phyloP scores from a whole-genome alignment of 2,329 filamentous ascomycete genomes.

The Penicillium expansum region DNA sequence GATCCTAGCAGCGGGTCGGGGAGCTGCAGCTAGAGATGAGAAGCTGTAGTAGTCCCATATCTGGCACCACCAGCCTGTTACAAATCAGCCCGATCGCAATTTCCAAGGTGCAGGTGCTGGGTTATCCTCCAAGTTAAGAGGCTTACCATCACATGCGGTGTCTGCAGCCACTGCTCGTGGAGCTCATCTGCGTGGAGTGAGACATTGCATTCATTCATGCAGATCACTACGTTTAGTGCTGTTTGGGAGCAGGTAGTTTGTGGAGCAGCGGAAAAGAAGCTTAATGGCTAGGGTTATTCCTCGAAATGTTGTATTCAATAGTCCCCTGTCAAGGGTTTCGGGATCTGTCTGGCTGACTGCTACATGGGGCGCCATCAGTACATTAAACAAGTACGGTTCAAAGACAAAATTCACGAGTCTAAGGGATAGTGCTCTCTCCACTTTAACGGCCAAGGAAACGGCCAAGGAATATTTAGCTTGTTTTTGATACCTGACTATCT shows the following conservation, averaged over 20 bases:
- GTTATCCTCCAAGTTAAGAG: not conserved
- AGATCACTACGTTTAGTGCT: conserved; percentile 9
- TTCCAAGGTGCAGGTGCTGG: not conserved
- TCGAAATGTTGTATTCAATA: not conserved
- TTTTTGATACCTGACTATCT: not conserved
- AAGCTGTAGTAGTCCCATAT: not conserved
- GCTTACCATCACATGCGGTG: not conserved
- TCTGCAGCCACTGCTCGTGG: not conserved
- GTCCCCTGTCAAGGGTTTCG: not conserved
- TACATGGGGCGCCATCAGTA: not conserved
- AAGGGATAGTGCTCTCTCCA: not conserved
- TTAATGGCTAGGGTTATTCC: not conserved
- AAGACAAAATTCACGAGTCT: not conserved
- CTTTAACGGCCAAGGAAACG: not conserved
- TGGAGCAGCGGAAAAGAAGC: conserved; percentile 6
- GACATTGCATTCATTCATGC: not conserved
- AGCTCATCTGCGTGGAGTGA: conserved; percentile 3
- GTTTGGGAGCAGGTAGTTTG: conserved; percentile 14
- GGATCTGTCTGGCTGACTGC: not conserved
- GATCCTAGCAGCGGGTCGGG: not conserved
- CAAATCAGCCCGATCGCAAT: not conserved
- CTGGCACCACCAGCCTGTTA: not conserved
- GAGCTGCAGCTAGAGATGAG: not conserved
- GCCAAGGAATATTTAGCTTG: no score
- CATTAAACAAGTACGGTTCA: not conserved